These are phyloP conservation scores for Malassezia obtusa DNA, from an alignment of 1,284 basidiomycete genomes.

Conservation along the genomic window DNA sequence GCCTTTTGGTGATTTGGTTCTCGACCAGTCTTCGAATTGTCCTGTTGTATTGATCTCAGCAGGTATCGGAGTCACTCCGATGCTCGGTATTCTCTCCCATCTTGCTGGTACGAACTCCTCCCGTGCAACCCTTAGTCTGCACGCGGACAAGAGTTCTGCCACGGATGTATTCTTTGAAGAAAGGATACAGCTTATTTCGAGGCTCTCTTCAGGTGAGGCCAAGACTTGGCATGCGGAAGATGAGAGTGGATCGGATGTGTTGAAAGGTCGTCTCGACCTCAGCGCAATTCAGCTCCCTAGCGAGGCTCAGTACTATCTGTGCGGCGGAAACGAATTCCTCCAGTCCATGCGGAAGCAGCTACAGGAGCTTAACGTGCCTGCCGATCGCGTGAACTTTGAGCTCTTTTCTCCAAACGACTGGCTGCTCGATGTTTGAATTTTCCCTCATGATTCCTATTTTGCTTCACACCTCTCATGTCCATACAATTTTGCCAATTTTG, in stretches of 20 bases:
- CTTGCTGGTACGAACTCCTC: not conserved
- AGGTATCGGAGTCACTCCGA: constrained; percentile 12
- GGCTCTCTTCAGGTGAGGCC: not conserved
- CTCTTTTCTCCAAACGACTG: constrained; percentile 14
- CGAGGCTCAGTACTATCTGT: constrained; percentile 6
- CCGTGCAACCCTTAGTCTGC: not conserved
- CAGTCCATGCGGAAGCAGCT: not conserved
- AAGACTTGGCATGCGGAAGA: not conserved
- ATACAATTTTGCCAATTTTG: too few species aligned
- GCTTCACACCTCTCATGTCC: too few species aligned
- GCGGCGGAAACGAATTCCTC: constrained; percentile 4
- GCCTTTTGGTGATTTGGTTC: constrained; percentile 12
- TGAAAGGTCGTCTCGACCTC: not conserved
- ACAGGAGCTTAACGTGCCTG: not conserved
- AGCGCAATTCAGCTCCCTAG: not conserved
- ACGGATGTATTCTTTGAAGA: constrained; percentile 1
- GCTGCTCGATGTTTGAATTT: not conserved
- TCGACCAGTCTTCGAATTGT: not conserved
- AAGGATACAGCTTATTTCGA: not conserved
- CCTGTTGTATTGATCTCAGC: constrained; percentile 9
- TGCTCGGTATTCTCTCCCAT: constrained; percentile 9
- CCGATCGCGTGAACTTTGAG: constrained; percentile 1
- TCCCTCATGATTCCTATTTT: too few species aligned
- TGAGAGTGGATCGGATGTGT: not conserved
- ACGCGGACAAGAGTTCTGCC: not conserved